Conservation (phyloP, 345 rosid genomes). For the Salix exigua region DNA sequence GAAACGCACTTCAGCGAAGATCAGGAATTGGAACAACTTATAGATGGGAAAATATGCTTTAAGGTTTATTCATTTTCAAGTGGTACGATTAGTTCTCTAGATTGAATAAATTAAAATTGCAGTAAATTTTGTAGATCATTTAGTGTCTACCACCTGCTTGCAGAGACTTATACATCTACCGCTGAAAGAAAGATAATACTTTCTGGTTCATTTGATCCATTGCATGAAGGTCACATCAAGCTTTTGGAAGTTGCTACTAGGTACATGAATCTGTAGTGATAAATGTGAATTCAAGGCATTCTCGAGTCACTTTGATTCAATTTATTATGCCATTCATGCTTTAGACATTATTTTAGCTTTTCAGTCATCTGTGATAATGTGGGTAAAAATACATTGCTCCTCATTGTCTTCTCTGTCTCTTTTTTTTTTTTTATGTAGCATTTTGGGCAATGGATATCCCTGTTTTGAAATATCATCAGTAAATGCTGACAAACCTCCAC, state of each 20-base stretch:
- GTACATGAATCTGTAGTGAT: conserved; percentile 31
- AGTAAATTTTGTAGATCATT: conserved; percentile 5
- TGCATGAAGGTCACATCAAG: conserved; percentile 87
- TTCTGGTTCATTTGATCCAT: conserved; percentile 90
- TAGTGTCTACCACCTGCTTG: conserved; percentile 25
- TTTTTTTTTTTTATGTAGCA: conserved; percentile 40
- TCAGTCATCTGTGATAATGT: too few relatives aligned
- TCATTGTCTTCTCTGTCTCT: conserved; percentile 9
- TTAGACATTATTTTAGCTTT: too few relatives aligned
- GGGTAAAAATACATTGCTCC: not conserved
- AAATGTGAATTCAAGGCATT: not conserved
- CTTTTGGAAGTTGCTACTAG: conserved; percentile 89
- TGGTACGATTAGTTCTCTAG: conserved; percentile 44
- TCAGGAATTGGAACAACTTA: conserved; percentile 71
- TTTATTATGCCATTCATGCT: too few relatives aligned
- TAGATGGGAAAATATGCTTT: conserved; percentile 61
- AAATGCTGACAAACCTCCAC: conserved; percentile 92
- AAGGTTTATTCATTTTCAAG: conserved; percentile 69
- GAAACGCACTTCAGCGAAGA: conserved; percentile 59
- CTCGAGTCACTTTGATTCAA: not conserved
- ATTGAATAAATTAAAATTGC: conserved; percentile 3
- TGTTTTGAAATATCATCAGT: conserved; percentile 89
- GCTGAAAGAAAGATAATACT: conserved; percentile 72
- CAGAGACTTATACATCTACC: conserved; percentile 35
- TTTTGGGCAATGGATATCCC: conserved; percentile 61